A percentile compares a stretch with the other conserved stretches of the same genome.
phyloP scores from a whole-genome alignment of 2,329 filamentous ascomycete species.

The Pezicula radicicola region DNA sequence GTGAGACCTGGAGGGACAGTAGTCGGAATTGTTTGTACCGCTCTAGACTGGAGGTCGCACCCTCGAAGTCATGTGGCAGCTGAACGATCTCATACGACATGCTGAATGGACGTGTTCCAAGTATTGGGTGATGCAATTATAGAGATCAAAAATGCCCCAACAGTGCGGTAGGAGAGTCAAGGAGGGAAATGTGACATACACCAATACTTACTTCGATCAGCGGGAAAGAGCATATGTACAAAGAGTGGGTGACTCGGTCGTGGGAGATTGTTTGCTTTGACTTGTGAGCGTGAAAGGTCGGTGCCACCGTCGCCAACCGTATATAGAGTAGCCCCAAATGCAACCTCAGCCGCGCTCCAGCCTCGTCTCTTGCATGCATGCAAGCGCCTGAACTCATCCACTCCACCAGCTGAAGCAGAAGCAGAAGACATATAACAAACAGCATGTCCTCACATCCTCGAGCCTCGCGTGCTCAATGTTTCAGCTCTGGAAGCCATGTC shows the following conservation, averaged over 20 bases:
- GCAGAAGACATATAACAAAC: background rate
- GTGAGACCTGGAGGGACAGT: conserved; percentile 18
- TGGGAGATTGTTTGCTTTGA: no score
- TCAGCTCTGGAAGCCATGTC: background rate
- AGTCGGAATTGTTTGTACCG: conserved; percentile 24
- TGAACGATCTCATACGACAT: conserved; percentile 24
- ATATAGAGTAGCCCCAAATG: background rate
- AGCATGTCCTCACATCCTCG: background rate
- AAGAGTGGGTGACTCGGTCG: no score
- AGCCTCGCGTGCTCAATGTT: background rate
- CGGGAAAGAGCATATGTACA: no score
- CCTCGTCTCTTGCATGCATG: conserved; percentile 5
- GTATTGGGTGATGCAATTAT: background rate
- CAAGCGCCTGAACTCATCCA: background rate
- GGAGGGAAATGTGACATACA: no score
- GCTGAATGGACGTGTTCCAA: background rate
- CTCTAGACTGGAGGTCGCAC: conserved; percentile 14
- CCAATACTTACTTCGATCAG: no score
- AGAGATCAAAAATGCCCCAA: background rate
- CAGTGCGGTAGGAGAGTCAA: background rate
- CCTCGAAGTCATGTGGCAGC: conserved; percentile 18
- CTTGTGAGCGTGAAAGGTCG: no score
- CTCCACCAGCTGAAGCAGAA: background rate
- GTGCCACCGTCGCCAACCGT: background rate
- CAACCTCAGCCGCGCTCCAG: conserved; percentile 7